Percentiles rank a stretch among this genome's conserved stretches.
Conservation (phyloP, 495 filamentous ascomycete species). For the Talaromyces trachyspermus region DNA sequence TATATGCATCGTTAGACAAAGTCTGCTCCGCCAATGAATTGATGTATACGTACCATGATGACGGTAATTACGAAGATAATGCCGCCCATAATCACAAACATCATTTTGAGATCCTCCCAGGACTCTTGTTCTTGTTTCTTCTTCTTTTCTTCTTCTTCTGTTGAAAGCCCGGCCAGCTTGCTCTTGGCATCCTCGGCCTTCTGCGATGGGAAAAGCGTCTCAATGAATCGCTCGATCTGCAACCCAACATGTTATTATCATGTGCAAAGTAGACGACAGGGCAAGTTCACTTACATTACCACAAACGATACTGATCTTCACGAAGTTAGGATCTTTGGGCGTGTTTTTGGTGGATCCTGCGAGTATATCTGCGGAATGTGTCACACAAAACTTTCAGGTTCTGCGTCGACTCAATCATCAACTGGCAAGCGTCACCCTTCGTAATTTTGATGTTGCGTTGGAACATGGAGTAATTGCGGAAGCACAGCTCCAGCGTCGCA, state of each 20-base stretch:
- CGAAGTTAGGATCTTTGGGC: slow-evolving; percentile 85
- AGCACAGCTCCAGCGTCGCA: slow-evolving; percentile 82
- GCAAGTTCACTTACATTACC: slow-evolving; percentile 58
- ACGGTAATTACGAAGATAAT: slow-evolving; percentile 54
- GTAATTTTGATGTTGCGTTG: slow-evolving; percentile 90
- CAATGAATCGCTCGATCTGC: slow-evolving; percentile 96
- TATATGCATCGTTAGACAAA: slow-evolving; percentile 19
- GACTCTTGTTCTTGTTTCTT: slow-evolving; percentile 42
- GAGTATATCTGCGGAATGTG: slow-evolving; percentile 66
- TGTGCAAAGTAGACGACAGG: background rate
- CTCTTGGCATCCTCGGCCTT: slow-evolving; percentile 40
- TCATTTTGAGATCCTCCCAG: slow-evolving; percentile 53
- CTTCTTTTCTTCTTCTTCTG: slow-evolving; percentile 36
- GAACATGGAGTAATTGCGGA: slow-evolving; percentile 86
- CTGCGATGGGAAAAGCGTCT: slow-evolving; percentile 81
- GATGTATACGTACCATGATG: slow-evolving; percentile 52
- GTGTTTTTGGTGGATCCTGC: slow-evolving; percentile 90
- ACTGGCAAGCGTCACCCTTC: slow-evolving; percentile 82
- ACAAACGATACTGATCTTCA: slow-evolving; percentile 86
- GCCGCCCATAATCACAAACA: slow-evolving; percentile 52
- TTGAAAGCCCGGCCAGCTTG: slow-evolving; percentile 29
- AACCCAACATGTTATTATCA: slow-evolving; percentile 10
- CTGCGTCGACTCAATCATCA: slow-evolving; percentile 89
- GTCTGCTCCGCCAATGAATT: slow-evolving; percentile 8
- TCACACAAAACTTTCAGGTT: slow-evolving; percentile 75